These are phyloP conservation scores for Colletotrichum paranaense DNA, from an alignment of 2,329 filamentous ascomycete genomes.

Conservation along the genomic window DNA sequence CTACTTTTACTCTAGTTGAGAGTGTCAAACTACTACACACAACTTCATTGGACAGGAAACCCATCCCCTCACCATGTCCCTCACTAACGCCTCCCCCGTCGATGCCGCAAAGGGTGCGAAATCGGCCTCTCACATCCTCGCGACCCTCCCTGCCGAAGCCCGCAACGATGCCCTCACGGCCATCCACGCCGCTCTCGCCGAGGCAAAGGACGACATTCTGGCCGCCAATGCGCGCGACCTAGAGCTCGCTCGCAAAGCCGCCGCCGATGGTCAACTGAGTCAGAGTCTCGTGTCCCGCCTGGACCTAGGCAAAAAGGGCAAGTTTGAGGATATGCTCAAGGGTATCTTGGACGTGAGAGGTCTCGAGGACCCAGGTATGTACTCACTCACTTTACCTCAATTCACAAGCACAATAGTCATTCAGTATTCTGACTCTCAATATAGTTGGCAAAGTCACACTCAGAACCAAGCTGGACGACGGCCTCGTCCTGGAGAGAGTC, in stretches of 20 bases:
- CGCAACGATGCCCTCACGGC: constrained; percentile 88
- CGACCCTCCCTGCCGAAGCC: constrained; percentile 78
- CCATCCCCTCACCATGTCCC: constrained; percentile 73
- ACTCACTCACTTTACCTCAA: constrained; percentile 9
- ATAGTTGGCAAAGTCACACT: constrained; percentile 86
- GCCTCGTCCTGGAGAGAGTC: constrained; percentile 85
- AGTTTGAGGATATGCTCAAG: constrained; percentile 98
- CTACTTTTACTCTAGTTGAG: no score
- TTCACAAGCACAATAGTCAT: not conserved
- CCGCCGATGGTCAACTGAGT: constrained; percentile 79
- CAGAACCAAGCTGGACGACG: constrained; percentile 87
- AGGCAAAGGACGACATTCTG: constrained; percentile 80
- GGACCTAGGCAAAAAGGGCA: constrained; percentile 86
- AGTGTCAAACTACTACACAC: not conserved
- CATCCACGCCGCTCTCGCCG: constrained; percentile 81
- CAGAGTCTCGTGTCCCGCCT: constrained; percentile 88
- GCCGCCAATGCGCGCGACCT: constrained; percentile 89
- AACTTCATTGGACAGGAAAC: not conserved
- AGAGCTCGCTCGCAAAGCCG: constrained; percentile 77
- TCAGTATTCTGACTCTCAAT: not conserved
- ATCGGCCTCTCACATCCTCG: constrained; percentile 83
- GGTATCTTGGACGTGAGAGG: constrained; percentile 90
- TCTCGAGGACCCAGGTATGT: constrained; percentile 85
- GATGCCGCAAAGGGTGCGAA: constrained; percentile 84
- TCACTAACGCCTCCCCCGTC: constrained; percentile 84